A percentile compares a stretch with the other conserved stretches of the same genome.
These are phyloP conservation scores for Colletotrichum neosansevieriae DNA, from an alignment of 2,329 filamentous ascomycete species.

Conservation along the genomic window DNA sequence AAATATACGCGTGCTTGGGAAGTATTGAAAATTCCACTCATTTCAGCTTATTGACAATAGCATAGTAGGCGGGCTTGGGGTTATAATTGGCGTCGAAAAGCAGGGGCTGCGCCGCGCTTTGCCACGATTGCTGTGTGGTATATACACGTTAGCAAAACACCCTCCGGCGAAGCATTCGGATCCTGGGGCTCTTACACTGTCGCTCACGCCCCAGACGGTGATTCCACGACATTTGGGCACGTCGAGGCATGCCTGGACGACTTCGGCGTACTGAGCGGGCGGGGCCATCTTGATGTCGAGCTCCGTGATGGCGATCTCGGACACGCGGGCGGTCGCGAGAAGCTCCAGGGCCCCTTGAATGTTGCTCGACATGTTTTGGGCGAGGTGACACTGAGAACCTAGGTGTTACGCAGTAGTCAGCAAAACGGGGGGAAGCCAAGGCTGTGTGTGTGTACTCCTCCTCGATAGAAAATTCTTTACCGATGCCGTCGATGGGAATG, in stretches of 20 bases:
- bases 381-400: conserved; percentile 67
- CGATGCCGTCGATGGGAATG: conserved; percentile 74
- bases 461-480: conserved; percentile 15
- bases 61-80: conserved; percentile 64
- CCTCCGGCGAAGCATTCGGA: too few relatives aligned
- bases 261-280: conserved; percentile 66
- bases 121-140: conserved; percentile 63
- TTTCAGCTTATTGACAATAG: conserved; percentile 53
- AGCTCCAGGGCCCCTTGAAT: conserved; percentile 62
- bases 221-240: conserved; percentile 72
- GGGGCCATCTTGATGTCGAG: conserved; percentile 74
- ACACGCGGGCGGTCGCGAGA: conserved; percentile 61
- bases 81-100: conserved; percentile 65
- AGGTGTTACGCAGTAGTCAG: neutral
- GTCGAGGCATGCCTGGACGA: conserved; percentile 68
- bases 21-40: too few relatives aligned
- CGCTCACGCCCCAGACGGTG: conserved; percentile 70
- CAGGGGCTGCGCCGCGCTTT: conserved; percentile 60
- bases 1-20: too few relatives aligned
- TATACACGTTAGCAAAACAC: neutral
- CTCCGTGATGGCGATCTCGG: conserved; percentile 75
- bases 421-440: too few relatives aligned
- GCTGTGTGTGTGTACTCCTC: too few relatives aligned
- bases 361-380: conserved; percentile 56
- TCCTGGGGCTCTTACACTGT: conserved; percentile 51